A percentile compares a stretch with the other conserved stretches of the same genome.
Evolutionary conservation across 495 filamentous ascomycete genomes (phyloP).

Genomic region (Geoglossum glabrum): DNA sequence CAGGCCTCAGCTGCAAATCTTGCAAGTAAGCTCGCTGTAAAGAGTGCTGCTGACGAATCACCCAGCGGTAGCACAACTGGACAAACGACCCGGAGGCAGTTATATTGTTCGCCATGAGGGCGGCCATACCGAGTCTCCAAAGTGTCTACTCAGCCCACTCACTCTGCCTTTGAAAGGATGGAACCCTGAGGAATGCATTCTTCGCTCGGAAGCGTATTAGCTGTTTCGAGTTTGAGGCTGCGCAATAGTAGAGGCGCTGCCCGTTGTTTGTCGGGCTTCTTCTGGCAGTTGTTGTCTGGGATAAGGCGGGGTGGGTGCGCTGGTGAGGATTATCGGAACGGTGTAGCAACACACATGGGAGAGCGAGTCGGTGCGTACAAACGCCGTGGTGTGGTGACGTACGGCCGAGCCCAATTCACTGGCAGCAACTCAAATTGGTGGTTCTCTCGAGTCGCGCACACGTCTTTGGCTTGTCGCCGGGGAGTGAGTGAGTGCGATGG

Average conservation of each 20-base stretch:
- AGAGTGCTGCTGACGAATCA: background rate
- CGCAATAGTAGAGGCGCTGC: background rate
- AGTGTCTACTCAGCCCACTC: slow-evolving; percentile 3
- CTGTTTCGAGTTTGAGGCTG: too few relatives aligned
- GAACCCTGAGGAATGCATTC: slow-evolving; percentile 5
- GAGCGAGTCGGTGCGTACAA: too few relatives aligned
- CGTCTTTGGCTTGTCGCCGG: too few relatives aligned
- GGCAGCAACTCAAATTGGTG: too few relatives aligned
- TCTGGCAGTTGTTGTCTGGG: background rate
- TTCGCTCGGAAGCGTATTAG: background rate
- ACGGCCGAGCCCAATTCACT: too few relatives aligned
- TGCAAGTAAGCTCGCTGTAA: slow-evolving; percentile 6
- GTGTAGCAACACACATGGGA: too few relatives aligned
- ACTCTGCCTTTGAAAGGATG: slow-evolving; percentile 6
- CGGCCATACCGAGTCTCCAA: slow-evolving; percentile 5
- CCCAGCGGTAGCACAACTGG: background rate
- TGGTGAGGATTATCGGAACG: background rate
- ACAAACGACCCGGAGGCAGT: background rate
- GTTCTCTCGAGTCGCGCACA: too few relatives aligned
- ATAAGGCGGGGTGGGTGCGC: background rate
- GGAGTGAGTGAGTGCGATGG: too few relatives aligned
- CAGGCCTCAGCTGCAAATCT: slow-evolving; percentile 34
- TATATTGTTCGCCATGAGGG: background rate
- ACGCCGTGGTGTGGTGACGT: too few relatives aligned
- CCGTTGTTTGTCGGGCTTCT: background rate